Evolutionary conservation across 352 stramenopile genomes (phyloP), one percentile per base, ranked within the genome.

Genomic region (Pythium biforme): DNA sequence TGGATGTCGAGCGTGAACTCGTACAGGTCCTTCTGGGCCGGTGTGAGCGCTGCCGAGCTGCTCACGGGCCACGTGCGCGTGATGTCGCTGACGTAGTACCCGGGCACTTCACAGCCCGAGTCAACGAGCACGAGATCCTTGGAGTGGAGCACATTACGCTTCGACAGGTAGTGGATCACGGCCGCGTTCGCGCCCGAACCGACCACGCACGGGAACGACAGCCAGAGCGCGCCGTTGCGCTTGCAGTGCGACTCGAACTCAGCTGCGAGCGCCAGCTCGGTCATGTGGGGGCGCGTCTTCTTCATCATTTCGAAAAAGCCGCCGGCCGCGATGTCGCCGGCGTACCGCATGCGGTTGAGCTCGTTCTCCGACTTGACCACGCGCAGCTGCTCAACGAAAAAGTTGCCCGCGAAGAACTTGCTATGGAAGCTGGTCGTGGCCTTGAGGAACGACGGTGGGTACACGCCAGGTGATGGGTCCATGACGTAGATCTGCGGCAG

Each of bases 71-170:
- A 94, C 43, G 85, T 94, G 29, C 85, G 81, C 37, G 85, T 94
- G 62, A 94, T 92, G 61, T 94, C 85, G 34, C 85, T 91, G 19
- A 80, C 79, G 45, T 94, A 94, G 25, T 83, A 83, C 15, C 83
- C 85, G 29, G 77, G 76, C 53, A 94, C 81, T 62, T 92, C 85
- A 39, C 85, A 94, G 8, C 85, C 85, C 19, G 85, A 88, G 58
- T 94, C 85, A 29, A 94, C 83, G n/a, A 94, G 72, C 68, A 94
- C 85, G 33, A 94, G 73, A n/a, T 94, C 85, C 33, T 88, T 57
- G 10, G 74, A 37, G 2, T 69, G 49, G 0, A 94, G 62, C 48
- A 91, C 50, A 34, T 78, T 74, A 27, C 85, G 79, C 67, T 94
- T 94, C 3, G 81, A 66, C 11, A 94, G 63, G 59, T 94, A 94